Evolutionary conservation across 1,284 basidiomycete genomes (phyloP).

Genomic region (Leccinum holopus): DNA sequence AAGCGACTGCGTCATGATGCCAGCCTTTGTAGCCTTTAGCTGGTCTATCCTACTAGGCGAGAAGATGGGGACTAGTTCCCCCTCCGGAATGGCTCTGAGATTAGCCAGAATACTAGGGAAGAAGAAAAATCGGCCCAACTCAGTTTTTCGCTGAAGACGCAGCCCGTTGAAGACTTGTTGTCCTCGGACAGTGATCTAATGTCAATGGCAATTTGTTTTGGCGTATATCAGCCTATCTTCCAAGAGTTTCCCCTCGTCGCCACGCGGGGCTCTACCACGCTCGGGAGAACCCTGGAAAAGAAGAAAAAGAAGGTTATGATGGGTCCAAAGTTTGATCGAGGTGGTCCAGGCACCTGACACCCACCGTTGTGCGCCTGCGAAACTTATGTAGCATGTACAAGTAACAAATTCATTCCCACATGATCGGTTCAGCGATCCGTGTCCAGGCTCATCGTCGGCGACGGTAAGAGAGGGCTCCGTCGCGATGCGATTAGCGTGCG

Average conservation of each 20-base stretch:
- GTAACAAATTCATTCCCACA: no score
- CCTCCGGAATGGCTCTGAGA: constrained; percentile 27
- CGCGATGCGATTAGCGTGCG: constrained; percentile 27
- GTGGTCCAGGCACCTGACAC: no score
- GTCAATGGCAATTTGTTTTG: constrained; percentile 13
- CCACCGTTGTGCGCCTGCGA: no score
- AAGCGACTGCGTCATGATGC: not conserved
- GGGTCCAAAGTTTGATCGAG: not conserved
- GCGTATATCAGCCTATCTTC: constrained; percentile 26
- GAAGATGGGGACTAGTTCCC: constrained; percentile 22
- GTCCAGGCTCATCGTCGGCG: constrained; percentile 12
- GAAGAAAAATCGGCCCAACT: constrained; percentile 37
- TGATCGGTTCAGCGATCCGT: no score
- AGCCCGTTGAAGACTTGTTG: constrained; percentile 24
- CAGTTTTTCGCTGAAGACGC: constrained; percentile 26
- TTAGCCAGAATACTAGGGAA: constrained; percentile 31
- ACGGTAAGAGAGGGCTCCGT: constrained; percentile 29
- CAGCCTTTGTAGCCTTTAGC: constrained; percentile 19
- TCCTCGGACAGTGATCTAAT: constrained; percentile 10
- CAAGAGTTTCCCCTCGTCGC: constrained; percentile 23
- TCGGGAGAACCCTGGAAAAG: constrained; percentile 29
- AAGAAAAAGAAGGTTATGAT: not conserved
- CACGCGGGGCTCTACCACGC: constrained; percentile 16
- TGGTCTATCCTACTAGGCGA: not conserved
- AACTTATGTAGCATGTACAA: no score